Evolutionary conservation across 108 stramenopile genomes (phyloP), one percentile per base, ranked within the genome.

Genomic region (Skeletonema tropicum): DNA sequence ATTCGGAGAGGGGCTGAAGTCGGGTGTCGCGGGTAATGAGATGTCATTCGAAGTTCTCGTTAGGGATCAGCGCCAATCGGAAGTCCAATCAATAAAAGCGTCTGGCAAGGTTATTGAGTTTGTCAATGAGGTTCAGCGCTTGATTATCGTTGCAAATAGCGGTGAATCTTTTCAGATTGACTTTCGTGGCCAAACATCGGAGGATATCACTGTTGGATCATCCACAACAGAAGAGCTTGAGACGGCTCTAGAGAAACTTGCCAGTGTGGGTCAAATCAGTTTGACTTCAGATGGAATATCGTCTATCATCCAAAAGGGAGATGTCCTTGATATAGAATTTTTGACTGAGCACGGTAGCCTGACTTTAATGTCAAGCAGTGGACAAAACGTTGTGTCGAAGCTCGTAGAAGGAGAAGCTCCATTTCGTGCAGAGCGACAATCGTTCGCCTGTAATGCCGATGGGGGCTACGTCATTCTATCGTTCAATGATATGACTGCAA

Each of bases 1-100:
- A 1, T 41, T 30, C 23, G 89, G 83, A 23, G n/a, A 23, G 21
- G 85, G 85, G 10, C 81, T 94, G 2, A 23, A 46, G 58, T 67
- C 42, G 9, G 92, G 86, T 12, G 74, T 91, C 29, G 93, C 93
- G n/a, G 93, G 93, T 33, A 79, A 85, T 48, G 41, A 49, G 8
- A 60, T 87, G 7, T 46, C 60, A 35, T 87, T 93, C 46, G 73
- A 80, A 52, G 83, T 94, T 7, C 76, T 79, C 52, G 67, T 85
- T 11, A 75, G 85, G 8, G 93, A 94, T 67, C 60, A 32, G 13
- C 80, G 86, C 6, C 85, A 83, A 59, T 17, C 46, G 26, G 86
- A 89, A 57, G 76, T 87, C 23, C 92, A 93, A 77, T 80, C 86
- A 41, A 87, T 93, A 23, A 76, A 25, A 60, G 59, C 82, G 55